Percentiles rank a stretch among this genome's conserved stretches.
These are phyloP conservation scores for Fusarium sp. DNA, from an alignment of 2,329 filamentous ascomycete genomes.

Conservation along the genomic window DNA sequence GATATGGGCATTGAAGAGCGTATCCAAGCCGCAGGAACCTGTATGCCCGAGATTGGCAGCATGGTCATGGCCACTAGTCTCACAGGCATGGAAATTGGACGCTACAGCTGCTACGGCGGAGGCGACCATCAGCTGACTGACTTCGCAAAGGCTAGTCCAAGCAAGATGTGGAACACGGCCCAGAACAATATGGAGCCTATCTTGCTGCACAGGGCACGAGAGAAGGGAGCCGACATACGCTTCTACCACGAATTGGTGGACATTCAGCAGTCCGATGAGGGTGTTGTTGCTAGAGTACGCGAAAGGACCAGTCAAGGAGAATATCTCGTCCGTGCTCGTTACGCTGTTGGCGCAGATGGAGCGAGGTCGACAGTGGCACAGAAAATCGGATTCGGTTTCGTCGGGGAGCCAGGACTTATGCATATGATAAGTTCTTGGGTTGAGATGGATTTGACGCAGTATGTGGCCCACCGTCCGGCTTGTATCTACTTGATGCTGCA, in stretches of 20 bases:
- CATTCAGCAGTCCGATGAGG: conserved; percentile 18
- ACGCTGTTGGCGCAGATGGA: conserved; percentile 27
- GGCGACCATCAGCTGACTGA: conserved; percentile 22
- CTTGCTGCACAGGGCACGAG: conserved; percentile 1
- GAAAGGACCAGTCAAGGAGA: conserved; percentile 14
- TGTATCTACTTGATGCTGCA: conserved; percentile 31
- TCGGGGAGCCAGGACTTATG: conserved; percentile 28
- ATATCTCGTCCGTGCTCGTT: conserved; percentile 18
- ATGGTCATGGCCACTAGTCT: conserved; percentile 29
- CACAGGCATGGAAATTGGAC: conserved; percentile 19
- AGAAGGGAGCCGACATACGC: conserved; percentile 20
- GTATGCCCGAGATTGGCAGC: conserved; percentile 3
- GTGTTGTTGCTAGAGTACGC: conserved; percentile 15
- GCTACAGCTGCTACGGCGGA: conserved; percentile 25
- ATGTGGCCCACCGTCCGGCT: conserved; percentile 21
- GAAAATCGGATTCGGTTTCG: conserved; percentile 18
- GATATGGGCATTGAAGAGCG: conserved; percentile 21
- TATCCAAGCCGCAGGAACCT: conserved; percentile 12
- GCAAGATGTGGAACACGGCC: conserved; percentile 17
- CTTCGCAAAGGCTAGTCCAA: conserved; percentile 26
- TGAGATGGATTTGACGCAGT: conserved; percentile 21
- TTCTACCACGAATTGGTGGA: conserved; percentile 29
- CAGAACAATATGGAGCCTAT: conserved; percentile 20
- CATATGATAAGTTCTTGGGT: conserved; percentile 25
- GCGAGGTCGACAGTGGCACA: conserved; percentile 21